Evolutionary conservation across 129 eudicot genomes (phyloP).

Genomic region (Helianthus tuberosus): DNA sequence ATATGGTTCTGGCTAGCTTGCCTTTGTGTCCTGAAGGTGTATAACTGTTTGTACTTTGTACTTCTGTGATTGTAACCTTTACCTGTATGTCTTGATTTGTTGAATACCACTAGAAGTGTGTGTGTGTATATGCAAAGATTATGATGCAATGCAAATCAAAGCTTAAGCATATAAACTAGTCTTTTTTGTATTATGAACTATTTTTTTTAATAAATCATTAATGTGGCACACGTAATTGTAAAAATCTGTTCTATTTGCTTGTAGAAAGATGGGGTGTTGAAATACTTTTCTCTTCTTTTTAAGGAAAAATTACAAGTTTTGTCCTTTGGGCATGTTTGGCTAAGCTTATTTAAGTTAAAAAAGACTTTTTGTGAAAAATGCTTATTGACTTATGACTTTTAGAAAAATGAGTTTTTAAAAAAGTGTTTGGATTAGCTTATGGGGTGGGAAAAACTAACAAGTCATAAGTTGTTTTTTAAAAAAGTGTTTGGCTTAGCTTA

Average conservation of each 20-base stretch:
- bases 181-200: background rate
- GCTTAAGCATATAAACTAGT: constrained; percentile 12
- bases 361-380: too few species aligned
- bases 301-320: too few species aligned
- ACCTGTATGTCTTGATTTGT: constrained; percentile 17
- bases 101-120: constrained; percentile 26
- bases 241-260: background rate
- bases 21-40: background rate
- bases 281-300: too few species aligned
- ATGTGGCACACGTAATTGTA: background rate
- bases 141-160: constrained; percentile 28
- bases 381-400: too few species aligned
- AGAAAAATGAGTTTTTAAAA: too few species aligned
- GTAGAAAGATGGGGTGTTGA: too few species aligned
- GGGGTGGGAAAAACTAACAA: too few species aligned
- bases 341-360: too few species aligned
- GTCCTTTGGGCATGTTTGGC: too few species aligned
- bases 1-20: constrained; percentile 46
- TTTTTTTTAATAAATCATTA: background rate
- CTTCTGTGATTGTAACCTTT: constrained; percentile 32
- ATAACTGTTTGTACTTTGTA: constrained; percentile 35
- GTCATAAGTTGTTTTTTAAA: too few species aligned
- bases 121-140: constrained; percentile 17
- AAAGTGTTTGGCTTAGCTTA: too few species aligned
- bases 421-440: too few species aligned